These are phyloP conservation scores for Colletotrichum sp. DNA, from an alignment of 2,329 filamentous ascomycete species.

Conservation along the genomic window DNA sequence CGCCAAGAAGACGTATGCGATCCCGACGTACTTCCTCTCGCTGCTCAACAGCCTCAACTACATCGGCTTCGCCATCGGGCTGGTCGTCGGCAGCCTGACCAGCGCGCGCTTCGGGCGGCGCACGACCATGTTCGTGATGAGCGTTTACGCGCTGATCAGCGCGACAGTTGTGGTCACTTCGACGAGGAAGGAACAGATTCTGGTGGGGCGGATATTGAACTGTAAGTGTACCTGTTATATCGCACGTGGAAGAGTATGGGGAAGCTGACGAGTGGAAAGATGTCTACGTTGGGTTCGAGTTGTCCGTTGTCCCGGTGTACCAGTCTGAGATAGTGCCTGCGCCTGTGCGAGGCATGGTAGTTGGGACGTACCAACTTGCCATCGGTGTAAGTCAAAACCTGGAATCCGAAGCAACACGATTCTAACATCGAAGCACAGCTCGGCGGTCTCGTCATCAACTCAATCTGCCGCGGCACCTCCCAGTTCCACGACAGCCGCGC, in stretches of 20 bases:
- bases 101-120: constrained; percentile 35
- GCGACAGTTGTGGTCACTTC: constrained; percentile 38
- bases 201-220: constrained; percentile 39
- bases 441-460: constrained; percentile 31
- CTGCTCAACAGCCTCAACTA: constrained; percentile 39
- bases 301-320: constrained; percentile 40
- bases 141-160: constrained; percentile 35
- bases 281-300: constrained; percentile 44
- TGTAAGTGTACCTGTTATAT: constrained; percentile 3
- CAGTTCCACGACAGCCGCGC: constrained; percentile 30
- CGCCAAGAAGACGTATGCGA: constrained; percentile 22
- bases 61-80: constrained; percentile 35
- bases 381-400: constrained; percentile 22
- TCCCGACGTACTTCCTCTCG: constrained; percentile 37
- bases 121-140: constrained; percentile 41
- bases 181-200: constrained; percentile 32
- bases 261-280: constrained; percentile 12
- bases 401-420: neutral
- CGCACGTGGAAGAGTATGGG: too few species aligned
- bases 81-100: constrained; percentile 28
- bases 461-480: constrained; percentile 34
- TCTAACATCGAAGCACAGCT: neutral
- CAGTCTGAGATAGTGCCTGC: constrained; percentile 38
- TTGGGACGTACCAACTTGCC: constrained; percentile 38
- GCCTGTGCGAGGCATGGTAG: constrained; percentile 34